Evolutionary conservation across 2,329 filamentous ascomycete species (phyloP).

Genomic region (Xylariaceae sp.): DNA sequence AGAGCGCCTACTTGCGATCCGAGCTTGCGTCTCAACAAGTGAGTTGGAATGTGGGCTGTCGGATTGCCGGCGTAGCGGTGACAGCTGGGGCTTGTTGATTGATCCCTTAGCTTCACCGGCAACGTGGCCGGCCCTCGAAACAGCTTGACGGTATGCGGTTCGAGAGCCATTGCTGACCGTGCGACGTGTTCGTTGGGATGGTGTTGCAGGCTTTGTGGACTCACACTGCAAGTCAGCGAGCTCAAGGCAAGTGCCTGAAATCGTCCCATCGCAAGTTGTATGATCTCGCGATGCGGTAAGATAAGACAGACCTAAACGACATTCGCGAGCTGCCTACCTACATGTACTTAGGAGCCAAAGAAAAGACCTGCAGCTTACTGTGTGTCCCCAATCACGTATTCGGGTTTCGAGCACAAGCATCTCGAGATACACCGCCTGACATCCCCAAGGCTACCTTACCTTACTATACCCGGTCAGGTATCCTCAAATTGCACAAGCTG

Average conservation of each 20-base stretch:
- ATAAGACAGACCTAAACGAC: not conserved
- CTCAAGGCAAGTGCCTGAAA: not conserved
- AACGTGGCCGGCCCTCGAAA: too few species aligned
- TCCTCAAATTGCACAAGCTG: not conserved
- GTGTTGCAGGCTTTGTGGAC: too few species aligned
- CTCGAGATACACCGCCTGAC: not conserved
- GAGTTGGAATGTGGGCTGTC: too few species aligned
- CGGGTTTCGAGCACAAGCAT: not conserved
- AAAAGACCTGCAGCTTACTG: not conserved
- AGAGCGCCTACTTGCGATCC: too few species aligned
- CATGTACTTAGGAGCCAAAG: not conserved
- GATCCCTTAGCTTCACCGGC: too few species aligned
- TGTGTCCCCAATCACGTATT: not conserved
- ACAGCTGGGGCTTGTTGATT: too few species aligned
- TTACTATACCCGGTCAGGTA: not conserved
- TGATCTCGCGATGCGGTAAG: not conserved
- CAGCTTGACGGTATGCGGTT: too few species aligned
- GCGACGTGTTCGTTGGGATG: too few species aligned
- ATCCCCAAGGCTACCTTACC: not conserved
- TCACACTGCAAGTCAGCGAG: too few species aligned
- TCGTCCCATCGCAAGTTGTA: not conserved
- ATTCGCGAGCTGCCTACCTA: not conserved
- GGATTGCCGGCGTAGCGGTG: too few species aligned
- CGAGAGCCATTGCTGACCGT: too few species aligned
- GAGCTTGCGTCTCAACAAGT: too few species aligned